A percentile compares a stretch with the other conserved stretches of the same genome.
phyloP scores from a whole-genome alignment of 345 rosid genomes.

The Sonneratia alba region DNA sequence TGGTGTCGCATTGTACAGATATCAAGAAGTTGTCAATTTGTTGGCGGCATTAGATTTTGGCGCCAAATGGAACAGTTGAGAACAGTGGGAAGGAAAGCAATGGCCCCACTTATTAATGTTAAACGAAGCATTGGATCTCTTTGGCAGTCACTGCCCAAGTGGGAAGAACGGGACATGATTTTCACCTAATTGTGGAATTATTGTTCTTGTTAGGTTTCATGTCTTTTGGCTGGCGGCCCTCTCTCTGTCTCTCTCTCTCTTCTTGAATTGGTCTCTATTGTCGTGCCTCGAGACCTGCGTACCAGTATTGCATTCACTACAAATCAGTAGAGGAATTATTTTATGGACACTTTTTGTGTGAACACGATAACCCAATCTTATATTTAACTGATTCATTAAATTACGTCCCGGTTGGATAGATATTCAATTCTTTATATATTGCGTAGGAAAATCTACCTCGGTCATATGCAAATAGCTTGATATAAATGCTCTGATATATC shows the following conservation, averaged over 20 bases:
- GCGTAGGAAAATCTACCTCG: too few species aligned
- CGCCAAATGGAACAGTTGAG: neutral
- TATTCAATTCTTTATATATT: too few species aligned
- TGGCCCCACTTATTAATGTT: neutral
- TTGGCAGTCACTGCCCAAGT: neutral
- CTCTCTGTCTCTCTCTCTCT: too few species aligned
- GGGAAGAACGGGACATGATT: neutral
- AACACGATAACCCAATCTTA: too few species aligned
- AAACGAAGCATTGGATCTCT: neutral
- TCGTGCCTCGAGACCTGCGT: neutral
- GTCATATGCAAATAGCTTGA: too few species aligned
- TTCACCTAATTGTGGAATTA: neutral
- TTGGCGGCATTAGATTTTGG: neutral
- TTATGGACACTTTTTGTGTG: too few species aligned
- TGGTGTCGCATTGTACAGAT: neutral
- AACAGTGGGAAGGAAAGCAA: neutral
- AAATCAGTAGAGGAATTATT: too few species aligned
- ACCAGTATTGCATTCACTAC: too few species aligned
- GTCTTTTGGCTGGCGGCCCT: neutral
- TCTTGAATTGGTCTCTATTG: neutral
- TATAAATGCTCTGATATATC: too few species aligned
- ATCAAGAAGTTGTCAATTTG: neutral
- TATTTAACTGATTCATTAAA: too few species aligned
- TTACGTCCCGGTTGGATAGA: too few species aligned
- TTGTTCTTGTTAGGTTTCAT: neutral